Evolutionary conservation across 2,329 filamentous ascomycete genomes (phyloP), one percentile per base, ranked within the genome.

Genomic region (Colletotrichum sp.): DNA sequence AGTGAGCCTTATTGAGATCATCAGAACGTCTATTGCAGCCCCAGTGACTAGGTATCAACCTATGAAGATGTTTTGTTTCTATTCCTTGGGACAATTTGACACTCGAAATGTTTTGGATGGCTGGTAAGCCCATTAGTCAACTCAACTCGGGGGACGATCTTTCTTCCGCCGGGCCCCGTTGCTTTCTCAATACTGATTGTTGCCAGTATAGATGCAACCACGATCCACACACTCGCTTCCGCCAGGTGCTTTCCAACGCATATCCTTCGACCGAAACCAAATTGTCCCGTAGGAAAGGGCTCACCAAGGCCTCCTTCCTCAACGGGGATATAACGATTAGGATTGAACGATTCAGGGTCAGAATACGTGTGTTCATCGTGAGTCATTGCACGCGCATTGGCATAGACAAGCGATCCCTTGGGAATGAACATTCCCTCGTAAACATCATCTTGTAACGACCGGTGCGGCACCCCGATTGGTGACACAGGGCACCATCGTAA

Each of bases 341-440:
- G 88, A 44, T 88, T 82, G 78, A 90, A 90, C 2, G 67, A 70
- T 10, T 86, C 83, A 1, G 88, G 86, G 52, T 87, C 75, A 2
- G 68, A 71, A 80, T 89, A 90, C 0, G 83, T 80, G 4, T 68
- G 55, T 64, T 84, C 78, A 73, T 90, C 84, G 34, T 83, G 83
- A 15, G 84, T 85, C 85, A 88, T 90, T 44, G 86, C 85, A 10
- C 84, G 81, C 8, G 84, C 81, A 60, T 88, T 89, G 28, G 85
- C 84, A 67, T 84, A 84, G 3, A 88, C 81, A 8, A 86, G 79
- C 4, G 85, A 85, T 2, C 90, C 91, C 10, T 87, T 88, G 4
- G 90, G 90, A 57, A 93, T 91, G 72, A 87, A 86, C 81, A 90
- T 89, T 24, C 88, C 90, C 13, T 88, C 82, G 79, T 92, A 92